Percentiles rank a stretch among this genome's conserved stretches.
Conservation (phyloP, 192 early-diverging fungal species). For the Entomortierella lignicola region DNA sequence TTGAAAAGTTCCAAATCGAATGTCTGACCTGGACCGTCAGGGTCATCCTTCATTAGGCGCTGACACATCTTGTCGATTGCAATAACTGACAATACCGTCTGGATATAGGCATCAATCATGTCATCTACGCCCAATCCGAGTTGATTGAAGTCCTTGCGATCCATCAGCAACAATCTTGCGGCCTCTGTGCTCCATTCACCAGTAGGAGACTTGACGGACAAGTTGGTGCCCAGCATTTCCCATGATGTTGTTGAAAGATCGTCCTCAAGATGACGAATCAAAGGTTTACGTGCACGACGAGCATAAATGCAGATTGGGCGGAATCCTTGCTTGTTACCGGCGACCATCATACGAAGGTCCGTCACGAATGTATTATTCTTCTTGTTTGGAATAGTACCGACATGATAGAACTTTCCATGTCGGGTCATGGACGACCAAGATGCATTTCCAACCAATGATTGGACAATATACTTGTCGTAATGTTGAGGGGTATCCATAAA, state of each 20-base stretch:
- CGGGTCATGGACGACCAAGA: constrained; percentile 81
- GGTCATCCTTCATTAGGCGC: constrained; percentile 59
- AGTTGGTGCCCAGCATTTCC: constrained; percentile 93
- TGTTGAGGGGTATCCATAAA: constrained; percentile 84
- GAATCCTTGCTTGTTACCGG: constrained; percentile 79
- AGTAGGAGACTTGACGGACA: constrained; percentile 79
- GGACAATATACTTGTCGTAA: constrained; percentile 94
- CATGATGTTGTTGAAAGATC: constrained; percentile 69
- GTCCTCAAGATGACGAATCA: constrained; percentile 58
- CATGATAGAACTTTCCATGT: constrained; percentile 87
- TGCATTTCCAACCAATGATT: constrained; percentile 88
- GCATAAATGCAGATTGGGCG: constrained; percentile 87
- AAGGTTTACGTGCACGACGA: constrained; percentile 77
- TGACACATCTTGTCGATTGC: constrained; percentile 86
- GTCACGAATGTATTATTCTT: constrained; percentile 87
- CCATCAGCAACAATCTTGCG: constrained; percentile 86
- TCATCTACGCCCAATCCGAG: constrained; percentile 87
- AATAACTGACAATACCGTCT: constrained; percentile 86
- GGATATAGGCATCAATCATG: constrained; percentile 90
- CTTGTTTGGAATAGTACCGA: constrained; percentile 92
- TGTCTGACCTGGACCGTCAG: constrained; percentile 42
- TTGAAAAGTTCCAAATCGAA: constrained; percentile 70
- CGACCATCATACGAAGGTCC: constrained; percentile 90
- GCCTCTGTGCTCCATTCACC: constrained; percentile 88
- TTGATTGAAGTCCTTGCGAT: constrained; percentile 91